phyloP scores from a whole-genome alignment of 139 green algal species.

The Chlorella sp. region DNA sequence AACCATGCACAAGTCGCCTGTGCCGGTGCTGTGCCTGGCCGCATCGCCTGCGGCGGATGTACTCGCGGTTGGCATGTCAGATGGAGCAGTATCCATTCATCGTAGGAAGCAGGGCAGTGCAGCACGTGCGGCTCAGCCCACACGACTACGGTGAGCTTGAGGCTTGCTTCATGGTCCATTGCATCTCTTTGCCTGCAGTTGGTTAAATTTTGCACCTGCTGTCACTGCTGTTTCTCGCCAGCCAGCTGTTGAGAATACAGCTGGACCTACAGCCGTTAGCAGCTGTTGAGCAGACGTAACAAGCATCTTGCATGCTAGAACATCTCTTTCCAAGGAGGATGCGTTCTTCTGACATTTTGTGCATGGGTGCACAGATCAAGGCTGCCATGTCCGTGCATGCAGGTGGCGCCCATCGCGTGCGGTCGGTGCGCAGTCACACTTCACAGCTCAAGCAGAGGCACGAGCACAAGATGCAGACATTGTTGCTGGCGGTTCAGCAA shows the following conservation, averaged over 20 bases:
- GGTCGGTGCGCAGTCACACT: neutral
- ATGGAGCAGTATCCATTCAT: conserved; percentile 78
- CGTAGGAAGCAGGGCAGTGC: conserved; percentile 15
- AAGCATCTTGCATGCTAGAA: neutral
- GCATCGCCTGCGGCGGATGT: conserved; percentile 70
- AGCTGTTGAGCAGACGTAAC: too few species aligned
- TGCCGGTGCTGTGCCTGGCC: conserved; percentile 77
- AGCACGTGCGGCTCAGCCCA: neutral
- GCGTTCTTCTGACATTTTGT: too few species aligned
- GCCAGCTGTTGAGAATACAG: neutral
- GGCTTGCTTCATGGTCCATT: too few species aligned
- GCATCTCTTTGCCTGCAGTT: neutral
- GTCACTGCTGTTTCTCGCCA: neutral
- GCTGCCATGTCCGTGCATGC: neutral
- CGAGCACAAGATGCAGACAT: neutral
- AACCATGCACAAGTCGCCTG: conserved; percentile 81
- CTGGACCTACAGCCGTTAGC: too few species aligned
- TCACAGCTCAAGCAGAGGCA: neutral
- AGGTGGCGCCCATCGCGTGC: neutral
- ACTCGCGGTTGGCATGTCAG: conserved; percentile 89
- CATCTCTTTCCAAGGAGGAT: neutral
- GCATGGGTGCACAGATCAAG: too few species aligned
- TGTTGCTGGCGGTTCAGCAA: neutral
- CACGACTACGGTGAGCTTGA: neutral
- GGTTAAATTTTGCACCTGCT: neutral